A percentile compares a stretch with the other conserved stretches of the same genome.
phyloP scores from a whole-genome alignment of 495 filamentous ascomycete genomes.

The Parachaetomium inaequale region DNA sequence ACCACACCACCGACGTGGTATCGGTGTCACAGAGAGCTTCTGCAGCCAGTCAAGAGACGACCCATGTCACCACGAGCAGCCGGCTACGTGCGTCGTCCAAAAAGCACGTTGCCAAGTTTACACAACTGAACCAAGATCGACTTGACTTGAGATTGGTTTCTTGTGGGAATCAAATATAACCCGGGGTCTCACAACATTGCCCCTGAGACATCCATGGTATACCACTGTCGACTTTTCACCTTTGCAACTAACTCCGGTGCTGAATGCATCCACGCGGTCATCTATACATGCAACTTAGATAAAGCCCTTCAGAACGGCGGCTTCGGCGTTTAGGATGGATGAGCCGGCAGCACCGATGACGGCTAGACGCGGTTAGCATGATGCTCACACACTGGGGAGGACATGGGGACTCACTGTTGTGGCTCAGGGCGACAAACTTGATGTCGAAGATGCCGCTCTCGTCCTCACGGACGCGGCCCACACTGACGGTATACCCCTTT shows the following conservation, averaged over 20 bases:
- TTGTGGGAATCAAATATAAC: neutral
- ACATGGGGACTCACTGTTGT: conserved; percentile 63
- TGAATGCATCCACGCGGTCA: neutral
- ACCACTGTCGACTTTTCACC: neutral
- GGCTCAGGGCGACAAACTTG: conserved; percentile 76
- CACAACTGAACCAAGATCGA: neutral
- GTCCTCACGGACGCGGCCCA: conserved; percentile 72
- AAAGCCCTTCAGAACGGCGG: conserved; percentile 84
- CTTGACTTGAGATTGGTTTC: neutral
- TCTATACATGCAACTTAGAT: conserved; percentile 45
- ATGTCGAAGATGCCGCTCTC: conserved; percentile 75
- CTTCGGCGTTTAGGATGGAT: conserved; percentile 91
- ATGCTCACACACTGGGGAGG: neutral
- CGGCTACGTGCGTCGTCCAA: neutral
- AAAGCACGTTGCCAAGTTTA: neutral
- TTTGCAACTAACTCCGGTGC: conserved; percentile 10
- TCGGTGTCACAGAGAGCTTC: neutral
- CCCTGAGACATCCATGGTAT: neutral
- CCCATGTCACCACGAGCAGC: neutral
- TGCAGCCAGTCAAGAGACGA: neutral
- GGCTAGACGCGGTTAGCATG: conserved; percentile 43
- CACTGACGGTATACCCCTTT: conserved; percentile 75
- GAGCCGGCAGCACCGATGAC: conserved; percentile 93
- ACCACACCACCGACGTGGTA: neutral
- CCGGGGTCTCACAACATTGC: neutral